Evolutionary conservation across 2,329 filamentous ascomycete species (phyloP).

Genomic region (Dothiorella sarmentorum): DNA sequence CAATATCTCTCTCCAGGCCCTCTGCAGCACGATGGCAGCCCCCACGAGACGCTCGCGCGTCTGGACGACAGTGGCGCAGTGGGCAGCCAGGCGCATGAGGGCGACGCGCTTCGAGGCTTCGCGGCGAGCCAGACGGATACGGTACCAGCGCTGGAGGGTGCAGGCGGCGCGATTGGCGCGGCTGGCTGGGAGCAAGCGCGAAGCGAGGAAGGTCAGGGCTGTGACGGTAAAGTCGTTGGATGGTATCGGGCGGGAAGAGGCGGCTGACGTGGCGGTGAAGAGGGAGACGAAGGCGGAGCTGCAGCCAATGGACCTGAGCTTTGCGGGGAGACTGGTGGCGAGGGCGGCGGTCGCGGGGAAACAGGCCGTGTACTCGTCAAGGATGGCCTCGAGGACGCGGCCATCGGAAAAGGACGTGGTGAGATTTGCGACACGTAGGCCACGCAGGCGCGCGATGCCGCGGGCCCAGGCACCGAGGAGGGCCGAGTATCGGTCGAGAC

Average conservation of each 20-base stretch:
- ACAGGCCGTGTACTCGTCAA: slow-evolving; percentile 54
- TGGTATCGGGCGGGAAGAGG: slow-evolving; percentile 42
- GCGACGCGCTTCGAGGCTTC: slow-evolving; percentile 33
- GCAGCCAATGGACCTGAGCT: slow-evolving; percentile 42
- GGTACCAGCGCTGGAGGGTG: slow-evolving; percentile 53
- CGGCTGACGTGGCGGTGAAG: slow-evolving; percentile 33
- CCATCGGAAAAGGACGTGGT: slow-evolving; percentile 58
- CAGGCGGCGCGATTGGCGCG: slow-evolving; percentile 49
- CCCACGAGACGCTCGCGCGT: slow-evolving; percentile 40
- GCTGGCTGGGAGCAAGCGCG: slow-evolving; percentile 53
- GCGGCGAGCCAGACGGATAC: slow-evolving; percentile 33
- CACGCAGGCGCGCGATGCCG: slow-evolving; percentile 47
- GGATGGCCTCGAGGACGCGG: slow-evolving; percentile 52
- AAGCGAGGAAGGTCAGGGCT: slow-evolving; percentile 58
- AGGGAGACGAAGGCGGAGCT: slow-evolving; percentile 45
- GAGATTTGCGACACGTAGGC: slow-evolving; percentile 50
- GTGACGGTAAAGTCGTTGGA: slow-evolving; percentile 54
- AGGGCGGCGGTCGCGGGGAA: slow-evolving; percentile 27
- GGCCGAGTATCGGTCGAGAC: slow-evolving; percentile 34
- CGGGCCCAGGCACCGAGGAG: slow-evolving; percentile 57
- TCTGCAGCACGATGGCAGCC: slow-evolving; percentile 44
- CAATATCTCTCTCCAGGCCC: slow-evolving; percentile 41
- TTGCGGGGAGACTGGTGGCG: slow-evolving; percentile 29
- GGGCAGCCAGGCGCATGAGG: slow-evolving; percentile 42
- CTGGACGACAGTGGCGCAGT: slow-evolving; percentile 48